phyloP scores from a whole-genome alignment of 176 grass and related monocot genomes.

The Hordeum marinum region DNA sequence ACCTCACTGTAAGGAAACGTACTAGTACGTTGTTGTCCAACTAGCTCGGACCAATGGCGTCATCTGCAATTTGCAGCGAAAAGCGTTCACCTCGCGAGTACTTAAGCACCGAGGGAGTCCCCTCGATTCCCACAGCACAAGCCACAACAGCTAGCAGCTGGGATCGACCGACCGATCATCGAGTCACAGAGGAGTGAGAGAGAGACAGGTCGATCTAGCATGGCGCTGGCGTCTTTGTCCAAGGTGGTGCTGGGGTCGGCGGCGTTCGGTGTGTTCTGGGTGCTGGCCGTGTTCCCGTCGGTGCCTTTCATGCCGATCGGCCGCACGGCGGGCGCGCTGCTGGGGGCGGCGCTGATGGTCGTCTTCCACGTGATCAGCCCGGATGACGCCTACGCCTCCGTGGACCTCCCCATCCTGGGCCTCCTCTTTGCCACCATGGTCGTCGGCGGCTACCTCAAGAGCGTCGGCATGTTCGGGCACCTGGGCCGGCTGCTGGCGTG shows the following conservation, averaged over 20 bases:
- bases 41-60: slow-evolving; percentile 7
- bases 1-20: too few relatives aligned
- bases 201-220: slow-evolving; percentile 8
- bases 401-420: slow-evolving; percentile 91
- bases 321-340: slow-evolving; percentile 80
- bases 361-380: slow-evolving; percentile 73
- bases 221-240: slow-evolving; percentile 46
- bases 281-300: slow-evolving; percentile 92
- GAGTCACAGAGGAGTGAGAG: neutral
- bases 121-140: neutral
- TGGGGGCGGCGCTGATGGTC: slow-evolving; percentile 80
- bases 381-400: slow-evolving; percentile 71
- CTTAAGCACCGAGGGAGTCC: slow-evolving; percentile 22
- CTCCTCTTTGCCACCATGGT: slow-evolving; percentile 96
- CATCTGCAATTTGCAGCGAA: neutral
- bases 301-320: slow-evolving; percentile 96
- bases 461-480: slow-evolving; percentile 82
- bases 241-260: slow-evolving; percentile 65
- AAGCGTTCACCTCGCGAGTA: slow-evolving; percentile 15
- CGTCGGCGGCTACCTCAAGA: slow-evolving; percentile 83
- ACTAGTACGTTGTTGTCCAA: too few relatives aligned
- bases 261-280: slow-evolving; percentile 84
- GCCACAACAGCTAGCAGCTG: neutral
- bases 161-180: too few relatives aligned
- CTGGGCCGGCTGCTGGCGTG: slow-evolving; percentile 72